Percentiles rank a stretch among this genome's conserved stretches.
Conservation (phyloP, 2,329 filamentous ascomycete species). For the Fusarium piperis region DNA sequence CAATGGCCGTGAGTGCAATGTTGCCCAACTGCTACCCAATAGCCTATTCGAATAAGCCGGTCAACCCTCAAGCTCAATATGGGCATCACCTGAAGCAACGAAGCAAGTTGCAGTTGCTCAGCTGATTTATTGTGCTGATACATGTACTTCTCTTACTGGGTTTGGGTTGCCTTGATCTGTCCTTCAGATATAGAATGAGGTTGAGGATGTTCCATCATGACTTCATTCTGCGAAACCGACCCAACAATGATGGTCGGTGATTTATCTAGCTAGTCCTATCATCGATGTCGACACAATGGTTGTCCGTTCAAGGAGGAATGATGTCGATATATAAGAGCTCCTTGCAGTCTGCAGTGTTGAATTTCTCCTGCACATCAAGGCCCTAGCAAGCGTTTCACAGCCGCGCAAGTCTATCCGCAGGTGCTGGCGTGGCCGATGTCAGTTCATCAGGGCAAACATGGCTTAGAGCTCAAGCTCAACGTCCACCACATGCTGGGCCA, state of each 20-base stretch:
- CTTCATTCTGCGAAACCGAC: neutral
- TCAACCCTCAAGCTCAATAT: neutral
- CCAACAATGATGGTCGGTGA: no score
- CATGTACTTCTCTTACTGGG: neutral
- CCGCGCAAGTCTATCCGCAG: neutral
- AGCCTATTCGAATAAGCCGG: neutral
- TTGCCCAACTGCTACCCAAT: neutral
- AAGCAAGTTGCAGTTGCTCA: neutral
- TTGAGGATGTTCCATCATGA: neutral
- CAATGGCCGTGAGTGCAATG: neutral
- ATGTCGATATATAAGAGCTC: neutral
- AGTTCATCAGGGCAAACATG: no score
- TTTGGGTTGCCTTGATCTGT: neutral
- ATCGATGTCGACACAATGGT: neutral
- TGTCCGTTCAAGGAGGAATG: neutral
- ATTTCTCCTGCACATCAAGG: neutral
- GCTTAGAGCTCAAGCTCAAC: neutral
- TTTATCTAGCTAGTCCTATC: neutral
- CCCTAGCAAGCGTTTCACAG: neutral
- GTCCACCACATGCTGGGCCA: accelerated
- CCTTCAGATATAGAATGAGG: neutral
- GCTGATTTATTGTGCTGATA: neutral
- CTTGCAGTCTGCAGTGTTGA: neutral
- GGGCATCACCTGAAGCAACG: neutral
- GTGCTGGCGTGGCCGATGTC: neutral